Evolutionary conservation across 2,329 filamentous ascomycete species (phyloP).

Genomic region (Aspergillus chevalieri): DNA sequence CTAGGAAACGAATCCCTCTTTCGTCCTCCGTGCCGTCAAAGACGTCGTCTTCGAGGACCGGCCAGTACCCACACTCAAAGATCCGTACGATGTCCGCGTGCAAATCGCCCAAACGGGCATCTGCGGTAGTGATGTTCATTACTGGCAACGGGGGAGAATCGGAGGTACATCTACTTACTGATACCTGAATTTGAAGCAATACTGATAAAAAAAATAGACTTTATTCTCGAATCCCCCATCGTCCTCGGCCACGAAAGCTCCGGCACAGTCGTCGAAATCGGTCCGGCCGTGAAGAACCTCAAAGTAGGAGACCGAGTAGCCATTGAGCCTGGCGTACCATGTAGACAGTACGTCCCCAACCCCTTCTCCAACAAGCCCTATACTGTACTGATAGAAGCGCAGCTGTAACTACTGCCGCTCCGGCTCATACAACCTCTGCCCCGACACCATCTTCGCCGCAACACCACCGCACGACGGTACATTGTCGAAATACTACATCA

Average conservation of each 20-base stretch:
- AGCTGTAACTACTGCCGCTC: constrained; percentile 19
- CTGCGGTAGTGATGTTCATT: constrained; percentile 45
- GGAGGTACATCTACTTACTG: constrained; percentile 17
- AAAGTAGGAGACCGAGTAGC: constrained; percentile 18
- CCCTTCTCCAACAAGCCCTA: neutral
- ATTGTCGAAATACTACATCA: constrained; percentile 45
- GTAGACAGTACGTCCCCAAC: constrained; percentile 28
- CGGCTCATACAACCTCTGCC: constrained; percentile 23
- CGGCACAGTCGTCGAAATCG: constrained; percentile 17
- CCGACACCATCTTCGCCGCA: constrained; percentile 48
- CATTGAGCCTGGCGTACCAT: constrained; percentile 21
- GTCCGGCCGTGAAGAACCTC: constrained; percentile 16
- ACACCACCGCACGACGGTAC: constrained; percentile 48
- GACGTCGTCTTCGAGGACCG: constrained; percentile 43
- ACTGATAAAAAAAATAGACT: constrained; percentile 22
- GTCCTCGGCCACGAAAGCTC: constrained; percentile 27
- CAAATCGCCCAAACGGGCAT: constrained; percentile 44
- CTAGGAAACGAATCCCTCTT: constrained; percentile 30
- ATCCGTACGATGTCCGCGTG: constrained; percentile 38
- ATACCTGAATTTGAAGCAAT: neutral
- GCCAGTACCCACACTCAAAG: constrained; percentile 32
- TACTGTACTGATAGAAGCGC: neutral
- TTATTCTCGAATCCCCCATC: constrained; percentile 37
- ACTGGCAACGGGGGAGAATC: constrained; percentile 40
- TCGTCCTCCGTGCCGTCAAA: constrained; percentile 43